Evolutionary conservation across 257 asterid species (phyloP).

Genomic region (Coffea canephora): DNA sequence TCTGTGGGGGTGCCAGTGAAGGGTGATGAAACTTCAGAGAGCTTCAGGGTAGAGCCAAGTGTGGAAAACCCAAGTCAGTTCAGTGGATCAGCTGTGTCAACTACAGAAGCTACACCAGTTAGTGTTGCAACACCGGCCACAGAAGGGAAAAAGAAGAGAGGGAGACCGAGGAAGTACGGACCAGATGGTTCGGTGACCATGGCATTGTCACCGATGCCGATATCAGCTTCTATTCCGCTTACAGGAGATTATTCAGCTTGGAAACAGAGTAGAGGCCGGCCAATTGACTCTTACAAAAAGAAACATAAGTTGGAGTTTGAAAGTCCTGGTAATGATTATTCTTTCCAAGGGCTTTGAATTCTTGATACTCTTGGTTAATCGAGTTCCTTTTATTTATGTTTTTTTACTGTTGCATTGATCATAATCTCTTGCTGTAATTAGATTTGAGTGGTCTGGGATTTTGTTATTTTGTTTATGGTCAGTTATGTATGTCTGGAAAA

Average conservation of each 20-base stretch:
- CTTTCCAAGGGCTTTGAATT: background rate
- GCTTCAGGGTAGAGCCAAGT: constrained; percentile 56
- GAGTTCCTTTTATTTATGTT: background rate
- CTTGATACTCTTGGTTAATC: background rate
- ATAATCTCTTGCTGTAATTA: background rate
- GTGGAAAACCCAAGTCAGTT: constrained; percentile 42
- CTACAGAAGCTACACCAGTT: constrained; percentile 30
- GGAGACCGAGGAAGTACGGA: constrained; percentile 85
- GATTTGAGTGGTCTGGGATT: background rate
- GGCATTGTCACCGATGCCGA: constrained; percentile 95
- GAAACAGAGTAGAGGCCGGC: constrained; percentile 45
- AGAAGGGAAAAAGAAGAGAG: constrained; percentile 73
- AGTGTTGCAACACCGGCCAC: constrained; percentile 30
- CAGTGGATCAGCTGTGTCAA: constrained; percentile 52
- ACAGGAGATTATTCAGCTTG: constrained; percentile 69
- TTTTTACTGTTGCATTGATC: constrained; percentile 13
- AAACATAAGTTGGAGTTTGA: constrained; percentile 60
- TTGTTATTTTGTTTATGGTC: constrained; percentile 13
- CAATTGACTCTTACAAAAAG: constrained; percentile 61
- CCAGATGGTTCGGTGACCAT: constrained; percentile 49
- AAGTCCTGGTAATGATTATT: constrained; percentile 50
- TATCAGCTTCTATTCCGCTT: constrained; percentile 90
- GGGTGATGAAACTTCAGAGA: constrained; percentile 60
- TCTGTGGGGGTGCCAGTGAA: constrained; percentile 43
- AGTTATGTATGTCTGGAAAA: constrained; percentile 22